Evolutionary conservation across 306 rosid genomes (phyloP), one percentile per base, ranked within the genome.

Genomic region (Pachyrhizus erosus): DNA sequence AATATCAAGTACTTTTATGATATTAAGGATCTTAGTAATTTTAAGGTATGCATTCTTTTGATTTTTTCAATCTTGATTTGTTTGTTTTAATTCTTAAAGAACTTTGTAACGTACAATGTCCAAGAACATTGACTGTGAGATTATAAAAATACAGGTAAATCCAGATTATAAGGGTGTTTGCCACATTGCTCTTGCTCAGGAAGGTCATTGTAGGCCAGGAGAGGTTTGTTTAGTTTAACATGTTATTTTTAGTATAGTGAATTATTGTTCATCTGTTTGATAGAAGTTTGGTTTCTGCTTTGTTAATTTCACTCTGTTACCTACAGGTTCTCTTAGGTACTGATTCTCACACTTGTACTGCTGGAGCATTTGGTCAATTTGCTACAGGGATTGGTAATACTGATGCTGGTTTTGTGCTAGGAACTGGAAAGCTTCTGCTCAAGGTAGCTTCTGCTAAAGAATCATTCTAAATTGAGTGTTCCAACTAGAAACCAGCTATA

Each of bases 151-250:
- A 82, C 85, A 95, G 98, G 98, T 87, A 77, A 95, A 95, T 90
- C 98, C 97, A 8, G 98, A 95, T 84, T 95, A 93, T 88, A 95
- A 95, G 87, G 98, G 98, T 64, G 98, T 95, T 48, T 95, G 98
- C 84, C 98, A 95, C 42, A 7, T 95, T 58, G 98, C 98, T 64
- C 97, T 95, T 89, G 98, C 98, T 42, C 98, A 95, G 90, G 98
- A 95, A 91, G 98, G 98, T 86, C 98, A 95, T 82, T 91, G 97
- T 79, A 91, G 98, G 89, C 98, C 98, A 13, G 98, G 98, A 86
- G 98, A 95, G 98, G 98, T 90, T 82, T 29, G 80, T 49, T 82
- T 70, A 40, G 27, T 80, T 88, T 64, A 52, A 33, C 83, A 70
- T 57, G 45, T 39, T 37, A 58, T 39, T 66, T 80, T 9, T 67